Evolutionary conservation across 768 basidiomycete genomes (phyloP).

Genomic region (Suillus clintonianus): DNA sequence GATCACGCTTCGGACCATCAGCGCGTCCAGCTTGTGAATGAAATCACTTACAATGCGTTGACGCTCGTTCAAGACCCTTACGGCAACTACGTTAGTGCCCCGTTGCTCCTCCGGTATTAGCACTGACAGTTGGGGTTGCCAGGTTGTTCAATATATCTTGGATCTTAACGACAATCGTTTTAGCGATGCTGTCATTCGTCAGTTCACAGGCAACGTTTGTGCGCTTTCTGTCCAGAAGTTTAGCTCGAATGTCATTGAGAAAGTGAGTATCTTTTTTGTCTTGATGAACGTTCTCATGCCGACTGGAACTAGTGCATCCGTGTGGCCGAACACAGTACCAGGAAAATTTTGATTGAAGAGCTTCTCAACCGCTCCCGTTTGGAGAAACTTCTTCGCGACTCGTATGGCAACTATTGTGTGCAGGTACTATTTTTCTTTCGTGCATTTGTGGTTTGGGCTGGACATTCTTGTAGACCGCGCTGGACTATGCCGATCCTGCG

Average conservation of each 20-base stretch:
- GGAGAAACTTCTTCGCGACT: conserved; percentile 94
- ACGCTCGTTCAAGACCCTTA: conserved; percentile 98
- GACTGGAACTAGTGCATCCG: conserved; percentile 64
- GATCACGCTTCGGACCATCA: conserved; percentile 97
- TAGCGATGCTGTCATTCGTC: conserved; percentile 95
- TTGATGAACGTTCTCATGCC: conserved; percentile 1
- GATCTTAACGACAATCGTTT: conserved; percentile 98
- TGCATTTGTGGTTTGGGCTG: conserved; percentile 12
- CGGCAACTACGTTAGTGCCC: conserved; percentile 76
- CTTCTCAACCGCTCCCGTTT: conserved; percentile 90
- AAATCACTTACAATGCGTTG: conserved; percentile 97
- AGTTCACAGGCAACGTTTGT: conserved; percentile 97
- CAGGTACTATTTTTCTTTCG: conserved; percentile 50
- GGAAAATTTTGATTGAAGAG: conserved; percentile 94
- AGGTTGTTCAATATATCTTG: conserved; percentile 98
- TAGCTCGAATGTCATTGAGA: conserved; percentile 98
- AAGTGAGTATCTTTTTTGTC: conserved; percentile 46
- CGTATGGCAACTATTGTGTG: conserved; percentile 95
- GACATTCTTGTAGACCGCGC: conserved; percentile 68
- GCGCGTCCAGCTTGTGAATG: conserved; percentile 93
- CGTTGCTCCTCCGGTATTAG: background rate
- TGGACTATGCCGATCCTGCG: conserved; percentile 95
- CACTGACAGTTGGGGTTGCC: conserved; percentile 9
- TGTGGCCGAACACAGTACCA: conserved; percentile 92
- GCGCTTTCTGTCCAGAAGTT: conserved; percentile 99